Base-by-base conservation (phyloP, 768 basidiomycete genomes). In the Podaxis rugospora region DNA sequence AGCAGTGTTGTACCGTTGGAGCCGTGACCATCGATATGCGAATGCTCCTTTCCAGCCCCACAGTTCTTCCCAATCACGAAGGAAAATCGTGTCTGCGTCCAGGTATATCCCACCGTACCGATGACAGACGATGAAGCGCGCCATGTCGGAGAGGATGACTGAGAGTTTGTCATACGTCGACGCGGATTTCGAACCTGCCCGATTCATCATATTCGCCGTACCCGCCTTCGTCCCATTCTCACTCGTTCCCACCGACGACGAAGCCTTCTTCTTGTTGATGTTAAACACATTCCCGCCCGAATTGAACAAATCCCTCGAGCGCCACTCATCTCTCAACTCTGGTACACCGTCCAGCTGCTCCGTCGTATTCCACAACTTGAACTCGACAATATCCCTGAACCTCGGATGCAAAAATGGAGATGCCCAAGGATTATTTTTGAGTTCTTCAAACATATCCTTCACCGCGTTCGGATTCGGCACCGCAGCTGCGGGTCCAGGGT, bases 321-420 rank as follows among this genome's bases (percentile, higher is more conserved):
- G 80, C 96, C 96, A 99, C 70, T 95, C 92, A 53, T 92, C 84
- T 67, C 86, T 87, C 47, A 98, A 77, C 72, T 99, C 96, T 0
- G 91, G 88, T 2, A 96, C 79, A 37, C 90, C 90, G 67, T 98
- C 96, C 51, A 98, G 78, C 68, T 98, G 95, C 66, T 96, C 95
- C 0, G 95, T 98, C 35, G 96, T 98, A 71, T 98, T 98, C 96
- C 96, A 99, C 65, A 98, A 80, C 71, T 90, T 93, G 80, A 99
- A 99, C 71, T 92, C 87, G 71, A 99, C 89, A 46, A 93, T 84
- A 63, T 94, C 91, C 68, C 89, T 86, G 79, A 98, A 98, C 50
- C 94, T 83, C 10, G 86, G 88, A 72, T 98, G 93, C 32, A 99
- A 78, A 80, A 99, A 95, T 1, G 96, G 95, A 0, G 93, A 86